phyloP scores from a whole-genome alignment of 108 stramenopile species.

The Fragilaria crotonensis region DNA sequence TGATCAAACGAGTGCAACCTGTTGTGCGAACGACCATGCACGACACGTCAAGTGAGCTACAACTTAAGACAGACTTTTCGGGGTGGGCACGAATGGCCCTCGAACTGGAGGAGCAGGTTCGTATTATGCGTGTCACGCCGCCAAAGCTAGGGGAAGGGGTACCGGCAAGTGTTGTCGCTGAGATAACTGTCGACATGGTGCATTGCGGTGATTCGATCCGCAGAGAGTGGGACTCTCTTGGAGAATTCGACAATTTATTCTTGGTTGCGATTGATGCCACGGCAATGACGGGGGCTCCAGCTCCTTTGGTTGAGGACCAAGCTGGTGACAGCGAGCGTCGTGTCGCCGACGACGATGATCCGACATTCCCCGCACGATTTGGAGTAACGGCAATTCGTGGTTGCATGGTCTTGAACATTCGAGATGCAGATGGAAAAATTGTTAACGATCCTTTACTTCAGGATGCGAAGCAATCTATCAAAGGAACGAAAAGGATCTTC shows the following conservation, averaged over 20 bases:
- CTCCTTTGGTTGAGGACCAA: conserved; percentile 31
- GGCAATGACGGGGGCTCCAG: conserved; percentile 47
- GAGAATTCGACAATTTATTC: conserved; percentile 91
- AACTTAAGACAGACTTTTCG: conserved; percentile 52
- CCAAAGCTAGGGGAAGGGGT: conserved; percentile 79
- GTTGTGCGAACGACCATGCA: conserved; percentile 28
- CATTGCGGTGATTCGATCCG: conserved; percentile 69
- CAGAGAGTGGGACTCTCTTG: conserved; percentile 88
- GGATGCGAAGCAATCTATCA: conserved; percentile 8
- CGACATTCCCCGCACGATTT: conserved; percentile 60
- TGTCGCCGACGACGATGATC: conserved; percentile 78
- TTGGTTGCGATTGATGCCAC: conserved; percentile 73
- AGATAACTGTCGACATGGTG: conserved; percentile 74
- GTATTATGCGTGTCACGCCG: conserved; percentile 57
- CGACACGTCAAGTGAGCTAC: background rate
- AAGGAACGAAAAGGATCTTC: conserved; percentile 62
- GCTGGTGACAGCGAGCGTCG: conserved; percentile 29
- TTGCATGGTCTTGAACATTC: conserved; percentile 72
- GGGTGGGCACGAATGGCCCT: conserved; percentile 86
- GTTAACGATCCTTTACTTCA: conserved; percentile 67
- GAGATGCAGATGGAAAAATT: conserved; percentile 78
- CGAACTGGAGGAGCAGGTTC: conserved; percentile 36
- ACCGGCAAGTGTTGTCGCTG: conserved; percentile 70
- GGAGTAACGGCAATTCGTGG: conserved; percentile 78
- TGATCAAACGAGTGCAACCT: conserved; percentile 66